A percentile compares a stretch with the other conserved stretches of the same genome.
These are phyloP conservation scores for Sodiomyces alkalinus DNA, from an alignment of 2,329 filamentous ascomycete species.

Conservation along the genomic window DNA sequence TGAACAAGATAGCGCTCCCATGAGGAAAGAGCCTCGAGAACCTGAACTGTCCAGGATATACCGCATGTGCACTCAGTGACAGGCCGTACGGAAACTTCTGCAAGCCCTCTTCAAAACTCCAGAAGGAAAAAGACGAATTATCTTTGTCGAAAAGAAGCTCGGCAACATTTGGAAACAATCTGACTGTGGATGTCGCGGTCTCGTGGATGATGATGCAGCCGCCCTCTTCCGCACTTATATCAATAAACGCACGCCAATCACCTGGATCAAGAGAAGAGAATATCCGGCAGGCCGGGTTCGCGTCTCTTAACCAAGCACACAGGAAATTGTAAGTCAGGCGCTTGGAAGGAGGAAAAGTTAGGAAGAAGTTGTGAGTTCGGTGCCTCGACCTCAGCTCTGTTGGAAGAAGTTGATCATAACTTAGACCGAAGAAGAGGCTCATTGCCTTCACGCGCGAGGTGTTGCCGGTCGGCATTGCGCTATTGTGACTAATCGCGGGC, in stretches of 20 bases:
- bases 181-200: constrained; percentile 19
- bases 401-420: constrained; percentile 15
- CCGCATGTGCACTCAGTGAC: constrained; percentile 2
- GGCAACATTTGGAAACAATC: constrained; percentile 19
- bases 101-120: constrained; percentile 23
- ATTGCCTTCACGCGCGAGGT: constrained; percentile 9
- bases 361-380: constrained; percentile 23
- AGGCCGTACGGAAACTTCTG: constrained; percentile 8
- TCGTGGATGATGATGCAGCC: constrained; percentile 30
- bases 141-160: constrained; percentile 15
- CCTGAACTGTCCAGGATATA: constrained; percentile 3
- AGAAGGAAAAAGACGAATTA: constrained; percentile 17
- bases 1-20: constrained; percentile 21
- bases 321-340: constrained; percentile 21
- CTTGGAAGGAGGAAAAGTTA: constrained; percentile 30
- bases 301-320: constrained; percentile 26
- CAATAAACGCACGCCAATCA: constrained; percentile 30
- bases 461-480: constrained; percentile 6
- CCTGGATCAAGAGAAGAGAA: constrained; percentile 24
- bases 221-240: constrained; percentile 6
- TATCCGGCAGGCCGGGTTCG: constrained; percentile 24
- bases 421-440: constrained; percentile 15
- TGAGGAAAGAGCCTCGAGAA: constrained; percentile 13
- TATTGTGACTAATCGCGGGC: too few relatives aligned
- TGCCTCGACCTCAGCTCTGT: constrained; percentile 6